phyloP scores from a whole-genome alignment of 805 yeast species.

The Kazachstania africana region DNA sequence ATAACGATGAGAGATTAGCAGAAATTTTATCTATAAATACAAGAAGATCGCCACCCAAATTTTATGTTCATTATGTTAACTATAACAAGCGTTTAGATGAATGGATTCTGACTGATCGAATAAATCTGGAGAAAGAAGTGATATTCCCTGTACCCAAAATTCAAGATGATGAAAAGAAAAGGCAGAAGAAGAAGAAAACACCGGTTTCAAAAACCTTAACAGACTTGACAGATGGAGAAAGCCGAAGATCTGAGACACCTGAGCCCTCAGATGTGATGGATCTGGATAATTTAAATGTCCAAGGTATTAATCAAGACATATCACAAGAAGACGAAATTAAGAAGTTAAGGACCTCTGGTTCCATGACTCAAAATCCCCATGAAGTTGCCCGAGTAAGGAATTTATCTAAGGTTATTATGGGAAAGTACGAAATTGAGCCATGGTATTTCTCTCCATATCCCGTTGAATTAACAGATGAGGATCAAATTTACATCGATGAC shows the following conservation, averaged over 20 bases:
- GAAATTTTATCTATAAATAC: constrained; percentile 71
- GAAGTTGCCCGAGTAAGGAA: constrained; percentile 90
- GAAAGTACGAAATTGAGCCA: constrained; percentile 88
- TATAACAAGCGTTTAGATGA: constrained; percentile 95
- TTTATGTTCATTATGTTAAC: constrained; percentile 89
- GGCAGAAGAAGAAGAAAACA: constrained; percentile 24
- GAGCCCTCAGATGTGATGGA: constrained; percentile 60
- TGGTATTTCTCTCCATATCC: constrained; percentile 99
- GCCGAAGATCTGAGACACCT: constrained; percentile 18
- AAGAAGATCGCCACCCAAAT: constrained; percentile 66
- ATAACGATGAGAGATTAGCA: constrained; percentile 67
- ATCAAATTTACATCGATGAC: constrained; percentile 81
- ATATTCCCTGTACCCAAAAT: constrained; percentile 54
- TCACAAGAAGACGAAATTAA: constrained; percentile 88
- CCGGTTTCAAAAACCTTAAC: constrained; percentile 5
- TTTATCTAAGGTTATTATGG: constrained; percentile 65
- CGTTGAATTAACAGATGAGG: constrained; percentile 84
- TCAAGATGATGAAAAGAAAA: constrained; percentile 31
- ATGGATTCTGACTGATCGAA: constrained; percentile 69
- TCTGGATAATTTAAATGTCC: constrained; percentile 73
- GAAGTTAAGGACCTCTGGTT: constrained; percentile 85
- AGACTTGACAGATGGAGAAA: neutral
- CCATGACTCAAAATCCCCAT: constrained; percentile 82
- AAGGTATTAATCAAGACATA: constrained; percentile 58
- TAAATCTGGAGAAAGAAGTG: constrained; percentile 61